phyloP scores from a whole-genome alignment of 257 asterid genomes.

The Fraxinus excelsior region DNA sequence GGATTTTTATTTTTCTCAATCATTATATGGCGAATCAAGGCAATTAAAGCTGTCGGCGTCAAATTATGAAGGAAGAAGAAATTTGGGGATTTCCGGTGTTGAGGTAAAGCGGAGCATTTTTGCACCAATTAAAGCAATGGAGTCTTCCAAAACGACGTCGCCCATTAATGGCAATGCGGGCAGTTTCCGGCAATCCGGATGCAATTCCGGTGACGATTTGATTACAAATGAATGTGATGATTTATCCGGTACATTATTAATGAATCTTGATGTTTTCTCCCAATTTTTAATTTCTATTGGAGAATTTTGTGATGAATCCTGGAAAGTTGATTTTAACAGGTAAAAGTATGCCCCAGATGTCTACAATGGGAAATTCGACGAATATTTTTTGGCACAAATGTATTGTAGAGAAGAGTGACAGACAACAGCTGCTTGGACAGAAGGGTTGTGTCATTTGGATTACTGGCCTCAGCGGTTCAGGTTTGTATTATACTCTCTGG shows the following conservation, averaged over 20 bases:
- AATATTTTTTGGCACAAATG: slow-evolving; percentile 93
- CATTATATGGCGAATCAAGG: background rate
- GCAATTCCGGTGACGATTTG: background rate
- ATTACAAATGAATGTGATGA: background rate
- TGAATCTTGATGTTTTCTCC: too few relatives aligned
- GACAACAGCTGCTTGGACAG: slow-evolving; percentile 84
- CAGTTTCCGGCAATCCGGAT: background rate
- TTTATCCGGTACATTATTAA: background rate
- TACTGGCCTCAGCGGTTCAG: slow-evolving; percentile 99
- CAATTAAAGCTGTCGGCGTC: background rate
- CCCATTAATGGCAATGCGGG: background rate
- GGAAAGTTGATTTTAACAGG: background rate
- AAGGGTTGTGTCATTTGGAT: slow-evolving; percentile 98
- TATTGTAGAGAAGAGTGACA: slow-evolving; percentile 69
- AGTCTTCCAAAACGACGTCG: background rate
- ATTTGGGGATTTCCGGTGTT: background rate
- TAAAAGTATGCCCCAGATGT: background rate
- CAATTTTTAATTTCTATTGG: background rate
- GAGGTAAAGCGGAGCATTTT: background rate
- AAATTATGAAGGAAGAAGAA: background rate
- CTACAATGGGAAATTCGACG: slow-evolving; percentile 57
- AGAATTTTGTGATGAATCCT: background rate
- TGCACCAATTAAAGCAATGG: background rate
- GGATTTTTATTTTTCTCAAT: background rate
- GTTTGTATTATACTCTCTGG: slow-evolving; percentile 36